phyloP scores from a whole-genome alignment of 345 rosid genomes.

The Zanthoxylum bungeanum region DNA sequence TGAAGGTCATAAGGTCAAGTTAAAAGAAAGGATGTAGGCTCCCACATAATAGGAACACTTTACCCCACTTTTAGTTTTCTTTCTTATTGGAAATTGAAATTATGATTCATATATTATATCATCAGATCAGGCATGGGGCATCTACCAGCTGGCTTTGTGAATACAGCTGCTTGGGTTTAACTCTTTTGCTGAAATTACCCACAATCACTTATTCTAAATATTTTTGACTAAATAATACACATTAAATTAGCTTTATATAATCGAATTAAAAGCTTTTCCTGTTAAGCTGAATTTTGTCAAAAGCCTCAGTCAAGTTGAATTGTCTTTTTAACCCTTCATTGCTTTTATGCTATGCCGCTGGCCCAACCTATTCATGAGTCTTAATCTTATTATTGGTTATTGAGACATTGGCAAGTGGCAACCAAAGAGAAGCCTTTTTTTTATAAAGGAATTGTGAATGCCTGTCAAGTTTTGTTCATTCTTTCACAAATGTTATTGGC shows the following conservation, averaged over 20 bases:
- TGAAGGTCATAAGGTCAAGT: constrained; percentile 31
- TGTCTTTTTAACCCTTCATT: background rate
- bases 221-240: background rate
- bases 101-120: background rate
- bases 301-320: background rate
- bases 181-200: background rate
- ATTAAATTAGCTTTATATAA: background rate
- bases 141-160: too few relatives aligned
- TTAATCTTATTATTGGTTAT: background rate
- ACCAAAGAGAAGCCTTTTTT: background rate
- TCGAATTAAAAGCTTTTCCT: background rate
- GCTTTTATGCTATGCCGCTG: background rate
- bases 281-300: background rate
- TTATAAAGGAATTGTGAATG: too few relatives aligned
- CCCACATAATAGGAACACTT: constrained; percentile 26
- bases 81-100: constrained; percentile 1
- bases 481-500: too few relatives aligned
- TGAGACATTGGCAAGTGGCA: background rate
- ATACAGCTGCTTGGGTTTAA: background rate
- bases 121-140: background rate
- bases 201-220: background rate
- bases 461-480: too few relatives aligned
- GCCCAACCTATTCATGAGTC: background rate
- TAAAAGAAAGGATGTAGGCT: constrained; percentile 27
- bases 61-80: constrained; percentile 9